Base-by-base conservation (phyloP, 805 yeast species). In the Yamadazyma takamatsuzukensis region DNA sequence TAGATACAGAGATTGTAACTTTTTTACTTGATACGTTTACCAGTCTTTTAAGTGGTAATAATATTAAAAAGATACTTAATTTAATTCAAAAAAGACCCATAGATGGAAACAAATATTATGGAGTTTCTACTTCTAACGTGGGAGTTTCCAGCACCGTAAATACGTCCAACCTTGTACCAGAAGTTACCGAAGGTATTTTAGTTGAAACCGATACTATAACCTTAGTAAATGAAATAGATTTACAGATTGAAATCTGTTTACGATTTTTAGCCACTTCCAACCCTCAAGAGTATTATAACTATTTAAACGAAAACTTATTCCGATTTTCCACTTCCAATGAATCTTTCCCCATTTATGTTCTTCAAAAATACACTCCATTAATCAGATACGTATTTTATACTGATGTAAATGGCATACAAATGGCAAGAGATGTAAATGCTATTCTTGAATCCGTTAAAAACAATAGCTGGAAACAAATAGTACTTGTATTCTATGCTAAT, bases 201-300 rank as follows among this genome's bases (percentile, higher is more conserved):
- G 12, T 25, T 25, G 11, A 25, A 15, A 18, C 7, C 8, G 17
- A 26, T 14, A 10, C 14, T 8, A 7, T 7, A 18, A 27, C 32
- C n/a, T 25, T 32, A 6, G 32, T 43, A 2, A 42, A 42, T 9
- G 62, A 59, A 19, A 60, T 66, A 25, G 71, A 66, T 43, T 32
- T 35, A n/a, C 46, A 55, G 33, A 41, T 58, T 12, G 61, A 56
- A 38, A 36, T 53, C 10, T 47, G 59, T 14, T 42, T 63, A 25
- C 50, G 61, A 27, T 65, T 51, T 33, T 37, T 66, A 9, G 64
- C 70, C 1, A 51, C 61, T 1, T 51, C 71, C 3, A 61, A 62
- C 39, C 63, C 71, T 1, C 31, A 29, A 2, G 54, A 53, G 4
- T 65, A 61, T 38, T 55, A 48, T 33, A 37, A 40, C 17, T 64